phyloP scores from a whole-genome alignment of 2,329 filamentous ascomycete genomes.

The Hypoxylon sp. region DNA sequence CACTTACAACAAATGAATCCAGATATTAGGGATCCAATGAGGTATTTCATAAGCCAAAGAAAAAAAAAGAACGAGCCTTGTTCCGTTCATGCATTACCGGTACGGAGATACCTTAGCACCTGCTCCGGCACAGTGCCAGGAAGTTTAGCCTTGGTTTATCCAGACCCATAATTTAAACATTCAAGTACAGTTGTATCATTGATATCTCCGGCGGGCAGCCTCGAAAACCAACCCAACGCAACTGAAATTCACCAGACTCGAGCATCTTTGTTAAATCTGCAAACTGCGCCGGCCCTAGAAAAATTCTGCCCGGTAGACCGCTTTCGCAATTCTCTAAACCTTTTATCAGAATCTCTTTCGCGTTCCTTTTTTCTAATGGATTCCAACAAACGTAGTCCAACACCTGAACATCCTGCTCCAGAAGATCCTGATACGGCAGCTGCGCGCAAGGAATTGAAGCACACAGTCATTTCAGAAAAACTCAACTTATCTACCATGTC shows the following conservation, averaged over 20 bases:
- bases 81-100: neutral
- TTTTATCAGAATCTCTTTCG: slow-evolving; percentile 1
- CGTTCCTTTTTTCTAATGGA: slow-evolving; percentile 42
- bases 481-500: slow-evolving; percentile 49
- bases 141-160: slow-evolving; percentile 30
- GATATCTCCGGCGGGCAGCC: slow-evolving; percentile 37
- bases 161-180: slow-evolving; percentile 33
- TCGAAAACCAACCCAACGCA: slow-evolving; percentile 32
- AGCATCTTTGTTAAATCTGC: slow-evolving; percentile 14
- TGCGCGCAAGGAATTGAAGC: slow-evolving; percentile 73
- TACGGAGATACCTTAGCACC: slow-evolving; percentile 6
- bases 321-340: slow-evolving; percentile 12
- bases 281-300: neutral
- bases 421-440: slow-evolving; percentile 75
- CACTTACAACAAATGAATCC: slow-evolving; percentile 33
- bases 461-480: slow-evolving; percentile 72
- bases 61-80: neutral
- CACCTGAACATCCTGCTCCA: slow-evolving; percentile 42
- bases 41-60: slow-evolving; percentile 10
- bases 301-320: slow-evolving; percentile 10
- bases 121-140: too few species aligned
- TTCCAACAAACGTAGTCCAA: slow-evolving; percentile 48
- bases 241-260: slow-evolving; percentile 19
- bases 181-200: slow-evolving; percentile 20
- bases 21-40: slow-evolving; percentile 28